These are phyloP conservation scores for Aristolochia californica DNA, from an alignment of 164 flowering plant genomes.

Conservation along the genomic window DNA sequence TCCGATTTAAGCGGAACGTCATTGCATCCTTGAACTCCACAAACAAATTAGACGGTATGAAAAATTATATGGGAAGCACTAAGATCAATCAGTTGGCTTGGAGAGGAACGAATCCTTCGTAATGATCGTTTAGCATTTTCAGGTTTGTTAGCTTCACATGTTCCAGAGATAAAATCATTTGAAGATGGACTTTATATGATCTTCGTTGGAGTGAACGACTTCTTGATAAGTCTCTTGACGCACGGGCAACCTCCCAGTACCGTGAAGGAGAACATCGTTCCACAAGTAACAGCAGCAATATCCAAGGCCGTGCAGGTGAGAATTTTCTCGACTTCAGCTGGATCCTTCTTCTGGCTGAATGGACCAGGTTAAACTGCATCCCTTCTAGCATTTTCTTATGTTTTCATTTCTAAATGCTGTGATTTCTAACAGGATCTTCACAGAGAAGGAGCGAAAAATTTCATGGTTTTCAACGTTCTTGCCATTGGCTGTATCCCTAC, in stretches of 20 bases:
- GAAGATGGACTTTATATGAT: slow-evolving; percentile 14
- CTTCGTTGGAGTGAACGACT: slow-evolving; percentile 15
- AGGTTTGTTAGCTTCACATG: not conserved
- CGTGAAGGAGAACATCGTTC: slow-evolving; percentile 12
- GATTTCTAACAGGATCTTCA: slow-evolving; percentile 13
- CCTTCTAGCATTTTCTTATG: no score
- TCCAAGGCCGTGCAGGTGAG: slow-evolving; percentile 17
- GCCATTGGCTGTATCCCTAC: slow-evolving; percentile 16
- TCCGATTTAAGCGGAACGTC: slow-evolving; percentile 15
- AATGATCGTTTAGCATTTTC: not conserved
- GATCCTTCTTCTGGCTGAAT: not conserved
- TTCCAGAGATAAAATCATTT: slow-evolving; percentile 13
- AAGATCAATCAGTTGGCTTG: not conserved
- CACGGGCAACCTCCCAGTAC: slow-evolving; percentile 5
- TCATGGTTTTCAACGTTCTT: slow-evolving; percentile 15
- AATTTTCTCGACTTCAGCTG: no score
- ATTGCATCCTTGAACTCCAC: slow-evolving; percentile 4
- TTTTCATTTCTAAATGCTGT: not conserved
- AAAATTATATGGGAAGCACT: no score
- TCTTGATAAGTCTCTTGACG: not conserved
- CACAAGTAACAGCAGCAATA: slow-evolving; percentile 11
- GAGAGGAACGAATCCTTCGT: not conserved
- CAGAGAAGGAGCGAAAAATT: slow-evolving; percentile 17
- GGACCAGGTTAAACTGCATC: not conserved
- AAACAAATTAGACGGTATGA: slow-evolving; percentile 4